A percentile compares a stretch with the other conserved stretches of the same genome.
These are phyloP conservation scores for Sphaceloma murrayae DNA, from an alignment of 2,329 filamentous ascomycete genomes.

Conservation along the genomic window DNA sequence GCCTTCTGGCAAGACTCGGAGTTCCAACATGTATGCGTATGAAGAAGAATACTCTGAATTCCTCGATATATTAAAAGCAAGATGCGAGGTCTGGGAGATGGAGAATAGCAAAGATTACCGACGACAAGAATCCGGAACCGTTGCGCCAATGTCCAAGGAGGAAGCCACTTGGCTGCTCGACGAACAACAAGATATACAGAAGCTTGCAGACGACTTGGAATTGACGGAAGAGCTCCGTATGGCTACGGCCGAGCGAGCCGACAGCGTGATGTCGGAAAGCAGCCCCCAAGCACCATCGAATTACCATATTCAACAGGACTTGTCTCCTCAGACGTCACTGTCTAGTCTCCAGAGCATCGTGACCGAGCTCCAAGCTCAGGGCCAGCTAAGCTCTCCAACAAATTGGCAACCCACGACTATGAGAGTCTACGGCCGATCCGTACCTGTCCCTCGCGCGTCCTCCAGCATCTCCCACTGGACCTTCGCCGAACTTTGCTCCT, in stretches of 20 bases:
- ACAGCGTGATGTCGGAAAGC: conserved; percentile 1
- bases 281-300: conserved; percentile 17
- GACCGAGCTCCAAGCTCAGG: conserved; percentile 14
- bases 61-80: conserved; percentile 62
- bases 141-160: conserved; percentile 21
- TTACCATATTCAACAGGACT: conserved; percentile 19
- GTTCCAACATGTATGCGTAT: conserved; percentile 47
- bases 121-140: conserved; percentile 44
- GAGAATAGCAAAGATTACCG: conserved; percentile 61
- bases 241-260: background rate
- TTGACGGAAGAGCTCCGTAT: conserved; percentile 2
- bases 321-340: conserved; percentile 13
- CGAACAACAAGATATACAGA: conserved; percentile 23
- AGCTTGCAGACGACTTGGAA: conserved; percentile 15
- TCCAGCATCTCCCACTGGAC: conserved; percentile 54
- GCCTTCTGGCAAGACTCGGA: conserved; percentile 25
- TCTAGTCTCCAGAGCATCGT: background rate
- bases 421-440: conserved; percentile 53
- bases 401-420: conserved; percentile 40
- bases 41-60: conserved; percentile 68
- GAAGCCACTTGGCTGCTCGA: conserved; percentile 22
- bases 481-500: conserved; percentile 58
- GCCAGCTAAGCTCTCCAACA: conserved; percentile 20
- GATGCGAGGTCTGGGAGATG: conserved; percentile 80
- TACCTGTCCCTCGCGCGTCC: conserved; percentile 50